Evolutionary conservation across 805 yeast species (phyloP).

Genomic region (Candida maltosa): DNA sequence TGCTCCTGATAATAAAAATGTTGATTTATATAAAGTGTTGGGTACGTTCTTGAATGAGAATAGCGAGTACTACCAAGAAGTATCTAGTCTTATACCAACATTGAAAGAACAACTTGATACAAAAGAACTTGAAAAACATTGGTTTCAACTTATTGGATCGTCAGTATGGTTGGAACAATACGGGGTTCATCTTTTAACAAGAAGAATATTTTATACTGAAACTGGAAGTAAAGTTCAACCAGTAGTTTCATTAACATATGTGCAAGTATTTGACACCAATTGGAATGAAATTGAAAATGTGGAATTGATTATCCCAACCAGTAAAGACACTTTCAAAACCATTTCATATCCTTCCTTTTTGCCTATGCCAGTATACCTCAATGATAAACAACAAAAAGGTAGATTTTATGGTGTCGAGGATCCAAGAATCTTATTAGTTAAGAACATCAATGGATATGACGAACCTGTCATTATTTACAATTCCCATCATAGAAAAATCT

Average conservation of each 20-base stretch:
- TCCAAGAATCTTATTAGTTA: slow-evolving; percentile 40
- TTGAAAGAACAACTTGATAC: too few species aligned
- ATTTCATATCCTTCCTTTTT: slow-evolving; percentile 1
- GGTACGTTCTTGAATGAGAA: too few species aligned
- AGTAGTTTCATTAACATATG: slow-evolving; percentile 17
- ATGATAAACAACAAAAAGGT: slow-evolving; percentile 15
- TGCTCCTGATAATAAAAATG: too few species aligned
- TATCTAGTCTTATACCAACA: too few species aligned
- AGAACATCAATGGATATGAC: slow-evolving; percentile 28
- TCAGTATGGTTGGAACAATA: slow-evolving; percentile 28
- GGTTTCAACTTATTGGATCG: slow-evolving; percentile 29
- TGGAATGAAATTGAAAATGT: slow-evolving; percentile 20
- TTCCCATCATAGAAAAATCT: slow-evolving; percentile 19
- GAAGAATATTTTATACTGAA: slow-evolving; percentile 24
- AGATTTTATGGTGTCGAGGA: slow-evolving; percentile 45
- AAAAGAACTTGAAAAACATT: too few species aligned
- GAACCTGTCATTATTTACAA: slow-evolving; percentile 50
- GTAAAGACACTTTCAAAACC: slow-evolving; percentile 3
- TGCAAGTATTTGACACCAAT: slow-evolving; percentile 17
- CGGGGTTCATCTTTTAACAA: slow-evolving; percentile 26
- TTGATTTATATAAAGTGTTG: too few species aligned
- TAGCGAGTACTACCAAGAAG: too few species aligned
- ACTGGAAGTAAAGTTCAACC: slow-evolving; percentile 19
- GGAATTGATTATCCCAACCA: slow-evolving; percentile 21
- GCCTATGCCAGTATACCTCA: slow-evolving; percentile 16